These are phyloP conservation scores for Fusarium equiseti DNA, from an alignment of 2,329 filamentous ascomycete species.

Conservation along the genomic window DNA sequence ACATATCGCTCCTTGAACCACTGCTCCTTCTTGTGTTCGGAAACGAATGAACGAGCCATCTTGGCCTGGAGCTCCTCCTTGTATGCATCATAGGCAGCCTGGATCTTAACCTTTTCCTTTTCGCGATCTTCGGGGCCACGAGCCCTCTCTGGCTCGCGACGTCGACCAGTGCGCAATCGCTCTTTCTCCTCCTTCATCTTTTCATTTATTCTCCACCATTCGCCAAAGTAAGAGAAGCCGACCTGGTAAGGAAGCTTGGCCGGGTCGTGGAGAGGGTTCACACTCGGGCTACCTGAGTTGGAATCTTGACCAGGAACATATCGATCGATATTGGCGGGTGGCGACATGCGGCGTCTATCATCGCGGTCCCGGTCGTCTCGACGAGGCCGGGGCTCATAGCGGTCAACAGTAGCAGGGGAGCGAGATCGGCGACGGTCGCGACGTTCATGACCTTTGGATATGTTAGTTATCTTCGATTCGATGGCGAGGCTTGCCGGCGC, in stretches of 20 bases:
- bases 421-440: slow-evolving; percentile 74
- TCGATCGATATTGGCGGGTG: slow-evolving; percentile 81
- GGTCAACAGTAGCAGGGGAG: slow-evolving; percentile 77
- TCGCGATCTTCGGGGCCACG: slow-evolving; percentile 80
- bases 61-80: slow-evolving; percentile 77
- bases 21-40: slow-evolving; percentile 92
- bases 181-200: slow-evolving; percentile 86
- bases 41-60: slow-evolving; percentile 91
- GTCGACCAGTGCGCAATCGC: slow-evolving; percentile 74
- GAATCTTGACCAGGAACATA: slow-evolving; percentile 82
- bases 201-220: slow-evolving; percentile 88
- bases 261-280: slow-evolving; percentile 79
- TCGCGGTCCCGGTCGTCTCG: slow-evolving; percentile 76
- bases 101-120: slow-evolving; percentile 82
- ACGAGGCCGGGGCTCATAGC: slow-evolving; percentile 78
- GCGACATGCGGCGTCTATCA: slow-evolving; percentile 72
- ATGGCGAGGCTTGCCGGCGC: neutral
- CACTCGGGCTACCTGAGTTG: slow-evolving; percentile 55
- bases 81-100: slow-evolving; percentile 75
- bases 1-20: slow-evolving; percentile 98
- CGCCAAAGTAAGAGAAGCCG: slow-evolving; percentile 86
- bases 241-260: slow-evolving; percentile 81
- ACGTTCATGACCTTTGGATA: slow-evolving; percentile 65
- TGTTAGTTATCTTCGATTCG: slow-evolving; percentile 5
- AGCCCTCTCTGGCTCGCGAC: slow-evolving; percentile 72